A percentile compares a stretch with the other conserved stretches of the same genome.
Conservation (phyloP, 257 asterid species). For the Prunella vulgaris region DNA sequence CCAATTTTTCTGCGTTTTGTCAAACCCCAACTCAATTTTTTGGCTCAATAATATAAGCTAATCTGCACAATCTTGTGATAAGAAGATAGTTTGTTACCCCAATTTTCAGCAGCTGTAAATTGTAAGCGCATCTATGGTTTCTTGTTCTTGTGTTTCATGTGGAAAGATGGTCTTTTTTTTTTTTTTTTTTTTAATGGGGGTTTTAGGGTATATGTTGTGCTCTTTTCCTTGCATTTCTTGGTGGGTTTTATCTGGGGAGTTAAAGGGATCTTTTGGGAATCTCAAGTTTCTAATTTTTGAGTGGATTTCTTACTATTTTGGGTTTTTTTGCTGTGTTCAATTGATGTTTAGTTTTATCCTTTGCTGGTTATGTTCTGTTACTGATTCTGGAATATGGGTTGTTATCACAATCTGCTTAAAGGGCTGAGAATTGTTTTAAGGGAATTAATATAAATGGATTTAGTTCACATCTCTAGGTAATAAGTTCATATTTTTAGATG, state of each 20-base stretch:
- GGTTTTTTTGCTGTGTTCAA: not conserved
- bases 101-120: constrained; percentile 12
- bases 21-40: constrained; percentile 23
- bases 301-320: not conserved
- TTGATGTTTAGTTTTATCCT: not conserved
- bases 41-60: constrained; percentile 13
- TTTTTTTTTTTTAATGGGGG: not conserved
- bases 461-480: no score
- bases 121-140: constrained; percentile 29
- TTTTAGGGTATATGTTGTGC: not conserved
- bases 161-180: not conserved
- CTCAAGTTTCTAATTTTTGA: not conserved
- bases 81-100: constrained; percentile 10
- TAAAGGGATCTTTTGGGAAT: not conserved
- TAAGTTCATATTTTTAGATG: no score
- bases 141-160: not conserved
- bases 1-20: constrained; percentile 10
- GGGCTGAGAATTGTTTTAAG: no score
- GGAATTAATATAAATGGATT: no score
- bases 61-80: no score
- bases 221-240: constrained; percentile 11
- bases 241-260: constrained; percentile 17
- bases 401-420: constrained; percentile 8
- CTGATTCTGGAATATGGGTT: not conserved
- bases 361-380: constrained; percentile 4